phyloP scores from a whole-genome alignment of 2,329 filamentous ascomycete species.

The Aspergillus ochraceoroseus region DNA sequence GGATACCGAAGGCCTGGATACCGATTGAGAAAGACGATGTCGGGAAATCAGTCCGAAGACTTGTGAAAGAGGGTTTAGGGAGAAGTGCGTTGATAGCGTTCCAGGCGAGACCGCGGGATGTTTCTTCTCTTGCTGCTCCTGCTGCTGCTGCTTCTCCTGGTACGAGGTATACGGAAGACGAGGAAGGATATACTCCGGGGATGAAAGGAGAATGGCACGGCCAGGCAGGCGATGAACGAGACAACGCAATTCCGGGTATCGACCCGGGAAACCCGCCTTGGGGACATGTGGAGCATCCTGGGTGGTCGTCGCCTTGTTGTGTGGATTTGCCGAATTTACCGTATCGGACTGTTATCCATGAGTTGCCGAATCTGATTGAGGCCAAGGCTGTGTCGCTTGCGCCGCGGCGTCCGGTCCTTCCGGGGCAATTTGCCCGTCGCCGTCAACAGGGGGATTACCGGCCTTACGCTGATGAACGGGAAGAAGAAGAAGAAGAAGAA shows the following conservation, averaged over 20 bases:
- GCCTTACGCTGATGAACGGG: slow-evolving; percentile 17
- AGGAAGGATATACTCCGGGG: slow-evolving; percentile 27
- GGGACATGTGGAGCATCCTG: slow-evolving; percentile 79
- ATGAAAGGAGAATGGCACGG: too few relatives aligned
- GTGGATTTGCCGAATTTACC: slow-evolving; percentile 73
- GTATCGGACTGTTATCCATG: slow-evolving; percentile 72
- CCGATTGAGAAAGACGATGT: slow-evolving; percentile 83
- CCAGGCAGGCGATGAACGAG: too few relatives aligned
- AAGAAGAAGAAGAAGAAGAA: slow-evolving; percentile 1
- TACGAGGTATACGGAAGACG: neutral
- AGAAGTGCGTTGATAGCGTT: slow-evolving; percentile 77
- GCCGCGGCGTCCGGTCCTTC: slow-evolving; percentile 55
- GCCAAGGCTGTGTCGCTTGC: slow-evolving; percentile 86
- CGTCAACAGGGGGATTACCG: too few relatives aligned
- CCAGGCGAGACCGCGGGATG: slow-evolving; percentile 65
- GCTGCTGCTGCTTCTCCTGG: neutral
- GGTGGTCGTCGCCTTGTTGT: slow-evolving; percentile 78
- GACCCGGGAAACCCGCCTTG: slow-evolving; percentile 56
- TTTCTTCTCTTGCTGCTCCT: slow-evolving; percentile 31
- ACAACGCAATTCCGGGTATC: slow-evolving; percentile 13
- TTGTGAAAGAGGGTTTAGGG: slow-evolving; percentile 67
- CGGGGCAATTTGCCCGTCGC: too few relatives aligned
- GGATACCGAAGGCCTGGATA: slow-evolving; percentile 81
- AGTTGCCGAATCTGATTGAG: slow-evolving; percentile 85
- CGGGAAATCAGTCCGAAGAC: slow-evolving; percentile 64